phyloP scores from a whole-genome alignment of 2,329 filamentous ascomycete genomes.

The Didymella sp. region DNA sequence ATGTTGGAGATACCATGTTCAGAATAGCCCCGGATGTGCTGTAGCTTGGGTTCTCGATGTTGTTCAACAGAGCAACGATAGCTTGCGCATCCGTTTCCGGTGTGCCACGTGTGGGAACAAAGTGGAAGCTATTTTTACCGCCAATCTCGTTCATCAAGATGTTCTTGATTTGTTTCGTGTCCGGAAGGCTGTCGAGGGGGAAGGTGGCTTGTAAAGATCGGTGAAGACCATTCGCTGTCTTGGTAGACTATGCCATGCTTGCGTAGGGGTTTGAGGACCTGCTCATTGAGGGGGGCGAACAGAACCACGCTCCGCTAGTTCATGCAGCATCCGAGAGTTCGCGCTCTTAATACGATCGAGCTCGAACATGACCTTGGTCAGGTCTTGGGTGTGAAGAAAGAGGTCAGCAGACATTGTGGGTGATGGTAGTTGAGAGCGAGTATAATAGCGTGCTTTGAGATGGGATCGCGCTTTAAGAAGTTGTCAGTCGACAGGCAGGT shows the following conservation, averaged over 20 bases:
- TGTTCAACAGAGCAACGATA: conserved; percentile 14
- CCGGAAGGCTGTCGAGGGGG: neutral
- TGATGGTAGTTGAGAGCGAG: neutral
- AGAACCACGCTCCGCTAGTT: conserved; percentile 1
- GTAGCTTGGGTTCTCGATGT: conserved; percentile 14
- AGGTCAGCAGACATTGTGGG: neutral
- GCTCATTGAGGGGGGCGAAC: conserved; percentile 16
- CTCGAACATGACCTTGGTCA: conserved; percentile 20
- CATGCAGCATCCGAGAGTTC: neutral
- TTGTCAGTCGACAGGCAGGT: neutral
- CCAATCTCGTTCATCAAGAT: conserved; percentile 17
- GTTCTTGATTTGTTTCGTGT: conserved; percentile 3
- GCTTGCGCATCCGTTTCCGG: conserved; percentile 11
- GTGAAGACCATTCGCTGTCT: conserved; percentile 8
- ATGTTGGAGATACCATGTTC: conserved; percentile 17
- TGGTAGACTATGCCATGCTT: conserved; percentile 3
- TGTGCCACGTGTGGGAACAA: conserved; percentile 12
- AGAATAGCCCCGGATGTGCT: conserved; percentile 16
- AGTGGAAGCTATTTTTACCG: conserved; percentile 13
- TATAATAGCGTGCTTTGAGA: neutral
- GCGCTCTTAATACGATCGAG: conserved; percentile 15
- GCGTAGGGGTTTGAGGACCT: conserved; percentile 8
- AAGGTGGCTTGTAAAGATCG: conserved; percentile 8
- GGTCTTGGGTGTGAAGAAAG: conserved; percentile 17
- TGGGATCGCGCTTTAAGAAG: neutral